Conservation (phyloP, 2,329 filamentous ascomycete genomes). For the Ophiostoma populinum region DNA sequence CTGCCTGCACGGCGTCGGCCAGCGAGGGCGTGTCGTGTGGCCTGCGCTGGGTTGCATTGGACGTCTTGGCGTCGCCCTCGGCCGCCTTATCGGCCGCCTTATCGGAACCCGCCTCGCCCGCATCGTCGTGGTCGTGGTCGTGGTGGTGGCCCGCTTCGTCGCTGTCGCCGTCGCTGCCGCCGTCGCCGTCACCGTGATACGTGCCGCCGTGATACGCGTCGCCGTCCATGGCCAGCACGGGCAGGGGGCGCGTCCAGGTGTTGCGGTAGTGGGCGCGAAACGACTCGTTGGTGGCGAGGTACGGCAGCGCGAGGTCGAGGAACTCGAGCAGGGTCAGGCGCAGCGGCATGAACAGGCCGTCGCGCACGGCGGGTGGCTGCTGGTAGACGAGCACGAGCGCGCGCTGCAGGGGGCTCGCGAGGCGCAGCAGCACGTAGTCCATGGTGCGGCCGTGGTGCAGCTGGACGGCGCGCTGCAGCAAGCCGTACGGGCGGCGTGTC, state of each 20-base stretch:
- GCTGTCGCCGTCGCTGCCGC: background rate
- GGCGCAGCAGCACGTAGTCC: slow-evolving; percentile 9
- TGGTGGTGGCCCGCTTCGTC: background rate
- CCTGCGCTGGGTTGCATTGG: no score
- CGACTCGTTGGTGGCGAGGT: slow-evolving; percentile 11
- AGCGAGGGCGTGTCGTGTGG: no score
- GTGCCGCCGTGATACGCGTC: no score
- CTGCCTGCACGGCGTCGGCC: background rate
- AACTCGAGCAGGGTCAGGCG: slow-evolving; percentile 14
- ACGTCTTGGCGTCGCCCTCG: no score
- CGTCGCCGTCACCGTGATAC: no score
- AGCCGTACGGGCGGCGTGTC: background rate
- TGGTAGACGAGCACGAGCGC: slow-evolving; percentile 14
- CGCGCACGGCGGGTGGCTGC: slow-evolving; percentile 10
- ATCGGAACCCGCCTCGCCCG: no score
- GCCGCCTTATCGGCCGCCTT: no score
- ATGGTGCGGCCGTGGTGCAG: background rate
- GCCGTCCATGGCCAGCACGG: no score
- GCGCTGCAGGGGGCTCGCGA: slow-evolving; percentile 12
- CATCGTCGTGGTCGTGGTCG: no score
- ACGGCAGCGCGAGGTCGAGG: slow-evolving; percentile 12
- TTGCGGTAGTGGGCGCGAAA: slow-evolving; percentile 11
- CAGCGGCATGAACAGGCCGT: slow-evolving; percentile 9
- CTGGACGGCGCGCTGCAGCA: background rate
- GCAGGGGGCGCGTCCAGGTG: slow-evolving; percentile 8